A percentile compares a stretch with the other conserved stretches of the same genome.
Evolutionary conservation across 1,139 yeast species (phyloP).

Genomic region (Hyphopichia burtonii): DNA sequence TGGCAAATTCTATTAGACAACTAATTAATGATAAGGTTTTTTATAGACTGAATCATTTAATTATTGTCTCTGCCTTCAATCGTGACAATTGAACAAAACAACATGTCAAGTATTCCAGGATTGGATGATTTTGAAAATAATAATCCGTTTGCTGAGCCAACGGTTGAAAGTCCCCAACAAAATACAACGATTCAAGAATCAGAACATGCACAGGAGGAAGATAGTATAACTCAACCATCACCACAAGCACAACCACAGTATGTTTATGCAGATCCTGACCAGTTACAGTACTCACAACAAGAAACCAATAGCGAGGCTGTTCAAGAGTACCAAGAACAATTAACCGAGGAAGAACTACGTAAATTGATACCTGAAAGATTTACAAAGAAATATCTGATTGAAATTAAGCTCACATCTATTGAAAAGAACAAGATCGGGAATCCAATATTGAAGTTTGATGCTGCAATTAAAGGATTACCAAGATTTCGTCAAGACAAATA

Average conservation of each 20-base stretch:
- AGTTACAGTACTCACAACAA: conserved; percentile 3
- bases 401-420: conserved; percentile 28
- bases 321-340: conserved; percentile 15
- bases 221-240: conserved; percentile 1
- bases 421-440: conserved; percentile 44
- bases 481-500: conserved; percentile 71
- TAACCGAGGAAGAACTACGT: conserved; percentile 40
- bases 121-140: conserved; percentile 61
- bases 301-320: conserved; percentile 6
- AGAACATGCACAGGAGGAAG: conserved; percentile 5
- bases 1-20: too few relatives aligned
- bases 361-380: conserved; percentile 53
- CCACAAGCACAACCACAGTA: conserved; percentile 8
- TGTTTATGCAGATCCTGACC: conserved; percentile 12
- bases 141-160: conserved; percentile 55
- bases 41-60: too few relatives aligned
- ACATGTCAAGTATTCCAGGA: conserved; percentile 1
- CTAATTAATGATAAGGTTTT: too few relatives aligned
- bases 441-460: conserved; percentile 46
- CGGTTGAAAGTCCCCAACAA: conserved; percentile 6
- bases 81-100: background rate
- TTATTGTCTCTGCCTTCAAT: too few relatives aligned
- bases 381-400: conserved; percentile 31
- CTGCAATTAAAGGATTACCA: conserved; percentile 55
- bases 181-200: conserved; percentile 4